A percentile compares a stretch with the other conserved stretches of the same genome.
These are phyloP conservation scores for Cryptococcus sp. DNA, from an alignment of 1,284 basidiomycete genomes.

Conservation along the genomic window DNA sequence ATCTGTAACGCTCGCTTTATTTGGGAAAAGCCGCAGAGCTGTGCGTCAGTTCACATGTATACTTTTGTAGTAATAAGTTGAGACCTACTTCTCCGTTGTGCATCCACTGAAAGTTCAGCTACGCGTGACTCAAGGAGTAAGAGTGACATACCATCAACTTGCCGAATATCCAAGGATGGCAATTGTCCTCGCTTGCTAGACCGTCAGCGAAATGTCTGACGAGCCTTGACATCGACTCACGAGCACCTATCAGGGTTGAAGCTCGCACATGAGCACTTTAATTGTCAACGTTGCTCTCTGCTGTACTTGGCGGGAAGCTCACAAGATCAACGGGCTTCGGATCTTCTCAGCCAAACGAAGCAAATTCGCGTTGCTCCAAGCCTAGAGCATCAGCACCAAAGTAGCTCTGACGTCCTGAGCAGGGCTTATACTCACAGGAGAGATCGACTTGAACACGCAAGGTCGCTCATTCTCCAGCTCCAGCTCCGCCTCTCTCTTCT, in stretches of 20 bases:
- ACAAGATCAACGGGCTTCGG: slow-evolving; percentile 89
- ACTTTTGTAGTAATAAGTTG: neutral
- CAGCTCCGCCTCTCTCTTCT: slow-evolving; percentile 28
- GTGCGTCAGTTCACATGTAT: slow-evolving; percentile 11
- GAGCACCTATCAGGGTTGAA: slow-evolving; percentile 56
- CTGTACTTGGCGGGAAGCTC: slow-evolving; percentile 31
- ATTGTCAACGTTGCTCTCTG: neutral
- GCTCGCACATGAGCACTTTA: slow-evolving; percentile 83
- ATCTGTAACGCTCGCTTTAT: slow-evolving; percentile 76
- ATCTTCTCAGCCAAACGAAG: slow-evolving; percentile 88
- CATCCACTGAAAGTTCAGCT: slow-evolving; percentile 66
- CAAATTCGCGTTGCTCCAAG: slow-evolving; percentile 91
- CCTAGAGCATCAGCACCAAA: slow-evolving; percentile 53
- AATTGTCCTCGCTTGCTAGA: slow-evolving; percentile 84
- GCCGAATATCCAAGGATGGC: slow-evolving; percentile 82
- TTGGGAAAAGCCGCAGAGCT: slow-evolving; percentile 70
- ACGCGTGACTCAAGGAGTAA: neutral
- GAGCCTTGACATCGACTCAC: slow-evolving; percentile 22
- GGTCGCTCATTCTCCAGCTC: slow-evolving; percentile 79
- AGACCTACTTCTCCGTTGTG: slow-evolving; percentile 66
- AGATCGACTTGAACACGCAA: slow-evolving; percentile 94
- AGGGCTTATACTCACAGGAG: slow-evolving; percentile 57
- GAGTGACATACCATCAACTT: slow-evolving; percentile 67
- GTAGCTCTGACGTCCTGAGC: neutral
- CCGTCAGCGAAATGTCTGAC: slow-evolving; percentile 49